Percentiles rank a stretch among this genome's conserved stretches.
Evolutionary conservation across 2,329 filamentous ascomycete genomes (phyloP).

Genomic region (Immersiporthe knoxdaviesiana): DNA sequence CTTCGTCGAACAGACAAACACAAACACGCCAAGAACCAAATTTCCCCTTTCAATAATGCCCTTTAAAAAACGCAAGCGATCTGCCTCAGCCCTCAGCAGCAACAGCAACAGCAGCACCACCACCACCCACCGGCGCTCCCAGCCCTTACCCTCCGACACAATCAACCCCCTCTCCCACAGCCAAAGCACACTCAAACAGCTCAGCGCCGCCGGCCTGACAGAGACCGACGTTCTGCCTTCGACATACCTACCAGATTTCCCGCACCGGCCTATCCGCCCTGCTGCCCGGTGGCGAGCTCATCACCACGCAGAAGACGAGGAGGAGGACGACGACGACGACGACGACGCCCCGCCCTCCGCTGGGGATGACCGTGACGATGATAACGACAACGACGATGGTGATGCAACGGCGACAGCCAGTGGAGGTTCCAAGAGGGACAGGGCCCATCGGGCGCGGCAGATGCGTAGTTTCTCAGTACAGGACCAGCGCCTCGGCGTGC

Average conservation of each 20-base stretch:
- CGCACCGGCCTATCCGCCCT: slow-evolving; percentile 46
- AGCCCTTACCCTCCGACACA: slow-evolving; percentile 38
- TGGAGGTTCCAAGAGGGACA: slow-evolving; percentile 25
- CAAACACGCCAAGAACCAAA: not conserved
- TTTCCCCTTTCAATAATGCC: slow-evolving; percentile 1
- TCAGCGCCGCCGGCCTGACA: slow-evolving; percentile 56
- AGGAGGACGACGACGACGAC: not conserved
- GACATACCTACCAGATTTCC: slow-evolving; percentile 48
- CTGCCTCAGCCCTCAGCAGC: slow-evolving; percentile 32
- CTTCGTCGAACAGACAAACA: not conserved
- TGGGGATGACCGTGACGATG: slow-evolving; percentile 25
- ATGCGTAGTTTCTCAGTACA: slow-evolving; percentile 28
- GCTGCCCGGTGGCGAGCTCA: not conserved
- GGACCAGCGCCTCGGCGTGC: slow-evolving; percentile 62
- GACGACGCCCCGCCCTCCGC: slow-evolving; percentile 7
- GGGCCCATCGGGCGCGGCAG: slow-evolving; percentile 41
- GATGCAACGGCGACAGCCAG: slow-evolving; percentile 4
- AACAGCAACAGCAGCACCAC: slow-evolving; percentile 24
- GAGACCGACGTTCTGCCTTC: slow-evolving; percentile 49
- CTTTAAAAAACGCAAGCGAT: slow-evolving; percentile 42
- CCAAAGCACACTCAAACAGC: slow-evolving; percentile 55
- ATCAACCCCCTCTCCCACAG: slow-evolving; percentile 62
- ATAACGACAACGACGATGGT: slow-evolving; percentile 28
- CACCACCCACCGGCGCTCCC: slow-evolving; percentile 16
- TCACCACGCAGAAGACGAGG: not conserved